Evolutionary conservation across 768 basidiomycete species (phyloP), one percentile per base, ranked within the genome.

Genomic region (Hebeloma cylindrosporum): DNA sequence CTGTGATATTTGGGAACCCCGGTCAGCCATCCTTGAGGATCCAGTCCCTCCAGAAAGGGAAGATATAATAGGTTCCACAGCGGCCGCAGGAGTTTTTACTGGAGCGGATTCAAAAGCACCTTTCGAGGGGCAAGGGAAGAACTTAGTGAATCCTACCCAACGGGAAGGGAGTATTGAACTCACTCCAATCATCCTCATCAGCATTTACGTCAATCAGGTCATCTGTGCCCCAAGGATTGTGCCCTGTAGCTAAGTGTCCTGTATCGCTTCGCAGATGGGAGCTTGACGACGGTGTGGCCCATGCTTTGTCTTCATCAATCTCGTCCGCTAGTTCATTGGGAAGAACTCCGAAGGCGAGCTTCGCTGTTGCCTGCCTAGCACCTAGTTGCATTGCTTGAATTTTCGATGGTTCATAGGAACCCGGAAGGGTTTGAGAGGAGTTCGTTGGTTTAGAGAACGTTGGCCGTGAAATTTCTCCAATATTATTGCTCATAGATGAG

Each of bases 111-210:
- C 88, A 53, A 92, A 92, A n/a, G 82, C 85, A 59, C 81, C 89
- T 85, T 41, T 9, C 39, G 26, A 14, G 28, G 42, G 27, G 44
- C 16, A 45, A 35, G 10, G 29, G 38, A 23, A 47, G 17, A 43
- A 38, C 17, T 35, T 14, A 27, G 48, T 17, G n/a, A 25, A 43
- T 38, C 7, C 5, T 20, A 34, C 43, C 25, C 33, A 34, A 26
- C 1, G 27, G 5, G 33, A 18, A 21, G 13, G 8, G 20, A 9
- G 5, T 11, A n/a, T 26, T 14, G 46, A 9, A 72, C 85, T 60
- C 61, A 89, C 94, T 88, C 94, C 94, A 99, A 60, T 97, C 95
- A 56, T 85, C 94, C 18, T 83, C 79, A 56, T 98, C 94, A 0
- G 89, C 93, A 58, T 93, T 85, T 3, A 97, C 83, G 59, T 99